These are phyloP conservation scores for Lepidium didymum DNA, from an alignment of 345 rosid species.

Conservation along the genomic window DNA sequence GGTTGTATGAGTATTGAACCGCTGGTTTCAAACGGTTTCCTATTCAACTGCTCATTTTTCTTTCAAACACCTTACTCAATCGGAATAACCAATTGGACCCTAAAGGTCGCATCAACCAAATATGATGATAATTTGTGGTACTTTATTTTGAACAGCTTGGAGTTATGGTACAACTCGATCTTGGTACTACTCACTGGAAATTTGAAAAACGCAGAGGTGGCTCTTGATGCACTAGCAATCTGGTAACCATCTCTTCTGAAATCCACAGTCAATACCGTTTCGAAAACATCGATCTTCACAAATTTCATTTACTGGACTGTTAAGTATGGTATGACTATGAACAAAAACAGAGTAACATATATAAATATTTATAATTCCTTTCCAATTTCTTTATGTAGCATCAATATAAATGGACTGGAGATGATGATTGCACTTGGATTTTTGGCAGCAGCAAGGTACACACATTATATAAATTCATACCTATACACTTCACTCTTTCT, in stretches of 20 bases:
- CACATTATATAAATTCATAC: background rate
- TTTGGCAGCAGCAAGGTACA: slow-evolving; percentile 67
- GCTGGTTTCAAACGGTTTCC: no score
- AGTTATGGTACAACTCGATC: slow-evolving; percentile 81
- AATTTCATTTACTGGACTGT: background rate
- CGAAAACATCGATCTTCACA: background rate
- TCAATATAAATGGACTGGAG: slow-evolving; percentile 69
- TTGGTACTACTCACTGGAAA: slow-evolving; percentile 64
- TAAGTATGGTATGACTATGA: background rate
- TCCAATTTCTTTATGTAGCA: slow-evolving; percentile 28
- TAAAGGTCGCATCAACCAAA: no score
- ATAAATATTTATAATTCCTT: background rate
- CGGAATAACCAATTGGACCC: no score
- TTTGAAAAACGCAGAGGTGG: slow-evolving; percentile 55
- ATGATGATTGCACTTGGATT: slow-evolving; percentile 84
- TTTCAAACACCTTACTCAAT: no score
- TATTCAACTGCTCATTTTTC: no score
- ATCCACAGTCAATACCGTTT: background rate
- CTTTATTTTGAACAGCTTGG: slow-evolving; percentile 39
- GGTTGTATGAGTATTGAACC: no score
- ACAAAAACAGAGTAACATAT: background rate
- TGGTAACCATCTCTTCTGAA: slow-evolving; percentile 38
- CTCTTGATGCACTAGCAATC: slow-evolving; percentile 74
- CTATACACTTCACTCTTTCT: background rate
- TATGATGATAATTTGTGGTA: background rate